Base-by-base conservation (phyloP, 2,329 filamentous ascomycete genomes). In the Aspergillus fumigatiaffinis region DNA sequence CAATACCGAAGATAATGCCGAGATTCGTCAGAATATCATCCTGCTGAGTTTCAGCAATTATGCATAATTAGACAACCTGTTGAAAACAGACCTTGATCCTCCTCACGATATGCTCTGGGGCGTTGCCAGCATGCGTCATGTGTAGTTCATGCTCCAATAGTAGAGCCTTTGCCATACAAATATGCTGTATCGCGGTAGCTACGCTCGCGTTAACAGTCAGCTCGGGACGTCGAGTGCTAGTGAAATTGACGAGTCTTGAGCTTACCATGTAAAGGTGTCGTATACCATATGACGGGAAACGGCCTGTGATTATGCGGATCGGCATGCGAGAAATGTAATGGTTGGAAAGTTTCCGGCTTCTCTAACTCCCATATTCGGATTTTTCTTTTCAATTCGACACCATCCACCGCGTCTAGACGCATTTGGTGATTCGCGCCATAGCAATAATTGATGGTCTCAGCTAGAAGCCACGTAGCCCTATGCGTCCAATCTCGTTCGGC, bases 401-500 rank as follows among this genome's bases (percentile, higher is more conserved):
- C 63, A 23, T 63, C 60, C 1, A 59, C 56, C 20, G 59, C 28
- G 10, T 59, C 63, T 8, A 64, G 35, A 17, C 63, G 58, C 14
- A 57, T 55, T 2, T 62, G 63, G 21, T 62, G 60, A n/a, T 63
- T 61, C 4, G 57, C 61, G 5, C 63, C 66, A 53, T 70, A 73
- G 32, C 71, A 73, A 50, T 69, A 66, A 20, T 72, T 71, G 32
- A 73, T 66, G 0, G 69, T 69, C 49, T 71, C 69, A 3, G 71
- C 71, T 4, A 73, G 56, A 14, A 73, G 53, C 71, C 71, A 73
- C 21, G 72, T 66, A 3, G 71, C 71, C 10, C 60, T 61, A 51
- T 71, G 70, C 0, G 70, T 66, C 70, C 71, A 72, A 57, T 71
- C 69, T 6, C 69, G 68, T 46, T 72, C 70, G 21, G 54, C 67